These are phyloP conservation scores for Lachnellula hyalina DNA, from an alignment of 2,329 filamentous ascomycete genomes.

Conservation along the genomic window DNA sequence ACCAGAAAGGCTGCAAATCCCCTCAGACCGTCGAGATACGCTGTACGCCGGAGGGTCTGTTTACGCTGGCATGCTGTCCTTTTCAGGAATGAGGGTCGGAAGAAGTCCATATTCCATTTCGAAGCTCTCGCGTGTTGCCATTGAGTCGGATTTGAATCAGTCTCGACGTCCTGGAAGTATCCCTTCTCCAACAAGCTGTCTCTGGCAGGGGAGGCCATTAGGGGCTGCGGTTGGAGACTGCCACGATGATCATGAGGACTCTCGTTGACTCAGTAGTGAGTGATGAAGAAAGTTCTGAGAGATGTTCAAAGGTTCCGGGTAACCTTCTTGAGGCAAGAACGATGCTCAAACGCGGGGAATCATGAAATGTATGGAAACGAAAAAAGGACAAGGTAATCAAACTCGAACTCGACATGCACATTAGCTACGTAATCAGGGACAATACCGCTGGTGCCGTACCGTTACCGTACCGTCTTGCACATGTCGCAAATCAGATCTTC, in stretches of 20 bases:
- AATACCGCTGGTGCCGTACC: no score
- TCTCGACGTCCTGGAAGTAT: neutral
- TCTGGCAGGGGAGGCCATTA: neutral
- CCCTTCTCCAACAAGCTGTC: constrained; percentile 7
- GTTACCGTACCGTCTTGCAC: no score
- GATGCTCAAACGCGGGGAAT: no score
- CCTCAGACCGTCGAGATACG: constrained; percentile 42
- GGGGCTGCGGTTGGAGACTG: neutral
- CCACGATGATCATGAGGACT: neutral
- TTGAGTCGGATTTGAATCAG: neutral
- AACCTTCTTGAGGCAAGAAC: no score
- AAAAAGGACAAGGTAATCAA: no score
- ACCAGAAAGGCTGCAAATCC: constrained; percentile 41
- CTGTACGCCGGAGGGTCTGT: constrained; percentile 25
- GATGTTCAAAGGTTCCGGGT: no score
- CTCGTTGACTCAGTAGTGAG: no score
- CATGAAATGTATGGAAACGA: no score
- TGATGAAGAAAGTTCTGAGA: neutral
- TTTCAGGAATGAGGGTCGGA: neutral
- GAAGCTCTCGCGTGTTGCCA: neutral
- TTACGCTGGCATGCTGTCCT: neutral
- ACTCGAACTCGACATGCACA: no score
- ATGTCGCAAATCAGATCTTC: no score
- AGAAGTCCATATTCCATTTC: constrained; percentile 1
- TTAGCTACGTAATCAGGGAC: no score